Conservation (phyloP, 2,329 filamentous ascomycete species). For the Alternaria triticimaculans region DNA sequence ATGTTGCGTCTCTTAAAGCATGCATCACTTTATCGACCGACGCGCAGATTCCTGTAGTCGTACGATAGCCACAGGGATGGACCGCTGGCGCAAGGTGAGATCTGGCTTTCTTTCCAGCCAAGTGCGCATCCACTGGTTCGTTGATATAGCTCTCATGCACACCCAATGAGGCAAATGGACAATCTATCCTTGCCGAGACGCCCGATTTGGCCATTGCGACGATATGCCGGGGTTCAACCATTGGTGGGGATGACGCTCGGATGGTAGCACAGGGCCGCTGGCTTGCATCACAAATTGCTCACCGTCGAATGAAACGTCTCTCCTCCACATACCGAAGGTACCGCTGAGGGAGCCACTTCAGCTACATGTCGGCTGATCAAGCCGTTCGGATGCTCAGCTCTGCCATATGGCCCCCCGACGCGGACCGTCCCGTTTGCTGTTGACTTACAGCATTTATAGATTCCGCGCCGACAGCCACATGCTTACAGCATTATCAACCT, state of each 20-base stretch:
- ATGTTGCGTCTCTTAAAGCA: no score
- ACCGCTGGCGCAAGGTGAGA: background rate
- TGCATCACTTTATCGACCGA: background rate
- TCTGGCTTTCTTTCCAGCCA: background rate
- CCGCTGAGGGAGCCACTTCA: background rate
- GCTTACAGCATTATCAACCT: background rate
- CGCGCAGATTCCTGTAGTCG: background rate
- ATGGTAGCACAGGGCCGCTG: background rate
- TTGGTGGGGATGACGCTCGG: background rate
- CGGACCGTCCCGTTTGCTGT: background rate
- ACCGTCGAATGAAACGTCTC: background rate
- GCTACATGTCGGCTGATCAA: background rate
- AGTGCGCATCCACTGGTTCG: background rate
- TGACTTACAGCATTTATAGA: background rate
- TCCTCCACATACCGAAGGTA: background rate
- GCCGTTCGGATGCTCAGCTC: background rate
- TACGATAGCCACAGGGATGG: background rate
- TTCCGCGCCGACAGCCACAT: background rate
- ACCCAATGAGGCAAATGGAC: background rate
- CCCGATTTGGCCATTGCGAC: background rate
- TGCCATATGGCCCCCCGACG: background rate
- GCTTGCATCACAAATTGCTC: background rate
- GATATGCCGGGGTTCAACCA: background rate
- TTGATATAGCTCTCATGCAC: background rate
- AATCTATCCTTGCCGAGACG: background rate